Base-by-base conservation (phyloP, 371 early-diverging fungal genomes). In the Haplosporangium sp. region DNA sequence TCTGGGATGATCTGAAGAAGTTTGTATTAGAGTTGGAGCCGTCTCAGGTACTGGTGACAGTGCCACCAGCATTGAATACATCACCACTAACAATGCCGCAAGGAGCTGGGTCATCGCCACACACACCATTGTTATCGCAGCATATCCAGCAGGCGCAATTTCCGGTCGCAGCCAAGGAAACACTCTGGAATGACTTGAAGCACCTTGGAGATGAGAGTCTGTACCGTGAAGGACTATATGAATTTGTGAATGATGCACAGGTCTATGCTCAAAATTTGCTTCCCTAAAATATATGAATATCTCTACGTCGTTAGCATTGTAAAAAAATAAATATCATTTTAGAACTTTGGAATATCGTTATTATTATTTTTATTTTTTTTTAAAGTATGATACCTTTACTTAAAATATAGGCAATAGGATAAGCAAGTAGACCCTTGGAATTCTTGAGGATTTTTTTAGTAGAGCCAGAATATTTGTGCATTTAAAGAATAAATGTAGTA, bases 231-330 rank as follows among this genome's bases (percentile, higher is more conserved):
- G 78, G 73, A 10, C 45, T 77, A 2, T 77, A 77, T 69, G 70
- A 72, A 11, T 77, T 77, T 62, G 70, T 77, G 63, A 77, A 72
- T 47, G 78, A 77, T 59, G 78, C 73, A 2, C 78, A 69, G 15
- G 73, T 77, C n/a, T 77, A 77, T 69, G 78, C 78, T 9, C 78
- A 68, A 37, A 69, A 39, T 55, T 55, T 55, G 34, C 55, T 55
- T 20, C 2, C 34, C 58, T 67, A 13, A 55, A 55, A 13, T 34
- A 55, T 34, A 34, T 6, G 19, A 19, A 52, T n/a, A 52, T 5
- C 20, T n/a, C 20, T n/a, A 11, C 1, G 19, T 4, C 15, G 19
- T 10, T 17, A 52, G 35, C 8, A 34, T 55, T 55, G 55, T 55
- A 55, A 5, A 55, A 55, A 55, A 50, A 44, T 45, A 45, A 45